Conservation (phyloP, 139 green algal genomes). For the Chlamydomonas schloesseri region DNA sequence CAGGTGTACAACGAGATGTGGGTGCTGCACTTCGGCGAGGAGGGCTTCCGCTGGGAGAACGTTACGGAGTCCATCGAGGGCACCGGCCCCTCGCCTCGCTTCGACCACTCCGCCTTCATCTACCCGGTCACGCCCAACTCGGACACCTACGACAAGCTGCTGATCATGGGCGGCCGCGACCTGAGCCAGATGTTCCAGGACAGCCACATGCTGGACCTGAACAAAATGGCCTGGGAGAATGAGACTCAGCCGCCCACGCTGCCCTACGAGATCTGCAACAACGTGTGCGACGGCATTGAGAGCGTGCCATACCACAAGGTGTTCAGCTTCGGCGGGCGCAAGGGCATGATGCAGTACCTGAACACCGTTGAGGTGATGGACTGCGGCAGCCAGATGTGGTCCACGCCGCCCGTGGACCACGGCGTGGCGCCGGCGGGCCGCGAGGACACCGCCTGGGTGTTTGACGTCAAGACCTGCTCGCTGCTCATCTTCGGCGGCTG, state of each 20-base stretch:
- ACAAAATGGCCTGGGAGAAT: conserved; percentile 75
- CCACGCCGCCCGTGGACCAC: conserved; percentile 65
- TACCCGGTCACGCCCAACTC: conserved; percentile 77
- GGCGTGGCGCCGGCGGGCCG: conserved; percentile 52
- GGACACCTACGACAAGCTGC: conserved; percentile 77
- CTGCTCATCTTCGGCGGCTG: conserved; percentile 91
- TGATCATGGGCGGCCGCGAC: conserved; percentile 88
- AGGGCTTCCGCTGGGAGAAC: conserved; percentile 69
- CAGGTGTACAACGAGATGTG: conserved; percentile 85
- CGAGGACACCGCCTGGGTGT: conserved; percentile 88
- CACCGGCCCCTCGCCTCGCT: conserved; percentile 70
- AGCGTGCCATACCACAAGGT: conserved; percentile 90
- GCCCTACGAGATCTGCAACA: conserved; percentile 81
- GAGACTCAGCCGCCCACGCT: conserved; percentile 61
- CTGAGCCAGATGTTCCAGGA: conserved; percentile 80
- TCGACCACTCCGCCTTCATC: conserved; percentile 81
- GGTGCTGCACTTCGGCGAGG: conserved; percentile 69
- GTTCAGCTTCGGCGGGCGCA: conserved; percentile 88
- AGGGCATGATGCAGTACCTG: conserved; percentile 82
- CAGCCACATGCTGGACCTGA: conserved; percentile 82
- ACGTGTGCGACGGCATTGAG: conserved; percentile 81
- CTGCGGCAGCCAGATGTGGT: conserved; percentile 81
- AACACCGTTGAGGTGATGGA: conserved; percentile 86
- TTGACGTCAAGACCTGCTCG: conserved; percentile 80
- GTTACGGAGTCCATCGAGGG: conserved; percentile 55